Evolutionary conservation across 306 rosid species (phyloP), one percentile per base, ranked within the genome.

Genomic region (Myrica gale): DNA sequence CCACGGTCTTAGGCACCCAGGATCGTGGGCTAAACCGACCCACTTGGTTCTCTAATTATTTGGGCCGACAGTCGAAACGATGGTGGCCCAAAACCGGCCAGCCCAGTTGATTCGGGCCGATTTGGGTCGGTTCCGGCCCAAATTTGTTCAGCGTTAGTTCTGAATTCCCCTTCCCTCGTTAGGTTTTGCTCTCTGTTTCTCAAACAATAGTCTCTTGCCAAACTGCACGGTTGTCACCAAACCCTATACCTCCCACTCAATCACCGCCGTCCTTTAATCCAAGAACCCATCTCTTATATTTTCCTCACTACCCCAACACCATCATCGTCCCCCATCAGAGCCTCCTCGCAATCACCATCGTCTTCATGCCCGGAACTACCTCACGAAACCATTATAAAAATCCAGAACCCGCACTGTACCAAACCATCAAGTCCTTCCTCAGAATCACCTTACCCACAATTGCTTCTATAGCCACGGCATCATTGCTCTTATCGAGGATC

Each of bases 391-490:
- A 0, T 15, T 5, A 7, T 5, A 7, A 69, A 19, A 69, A 42
- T 3, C 56, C 61, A 3, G 16, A 32, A 23, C 60, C 12, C 15
- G 42, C 56, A 32, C 60, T 51, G 8, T 47, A 44, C 12, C 74
- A 71, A 17, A 46, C 23, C 47, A 19, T 71, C 15, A 71, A 50
- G 10, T 51, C 61, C 21, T 21, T 71, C 43, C 13, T 71, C 74
- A 11, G 20, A 51, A 12, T 71, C 42, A 71, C 74, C 19, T 17
- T 71, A 5, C 44, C 74, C 46, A 51, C 74, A 21, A 26, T 71
- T 7, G 60, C 70, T 15, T 65, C 70, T 15, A 42, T 44, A 17
- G 46, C 60, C 60, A 21, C 74, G 5, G 55, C 62, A 7, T n/a
- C 44, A 23, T 51, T 71, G 43, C 42, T 71, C 58, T 71, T 71